These are phyloP conservation scores for Gilbertella persicaria DNA, from an alignment of 371 early-diverging fungal genomes.

Conservation along the genomic window DNA sequence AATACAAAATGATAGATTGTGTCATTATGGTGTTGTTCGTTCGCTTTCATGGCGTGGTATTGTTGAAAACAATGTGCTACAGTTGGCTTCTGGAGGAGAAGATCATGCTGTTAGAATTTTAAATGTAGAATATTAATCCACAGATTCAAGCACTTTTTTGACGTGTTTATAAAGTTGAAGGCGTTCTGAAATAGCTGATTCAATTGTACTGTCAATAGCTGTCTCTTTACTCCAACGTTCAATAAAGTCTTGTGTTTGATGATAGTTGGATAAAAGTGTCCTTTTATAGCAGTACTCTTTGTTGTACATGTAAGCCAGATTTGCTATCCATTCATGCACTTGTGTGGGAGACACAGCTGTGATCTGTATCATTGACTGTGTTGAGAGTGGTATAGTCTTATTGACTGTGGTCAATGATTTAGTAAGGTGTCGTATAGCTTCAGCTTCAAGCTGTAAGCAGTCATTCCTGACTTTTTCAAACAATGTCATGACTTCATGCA, in stretches of 20 bases:
- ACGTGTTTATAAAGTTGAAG: constrained; percentile 25
- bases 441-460: constrained; percentile 12
- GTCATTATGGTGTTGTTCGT: constrained; percentile 67
- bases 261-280: constrained; percentile 3
- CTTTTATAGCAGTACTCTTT: constrained; percentile 22
- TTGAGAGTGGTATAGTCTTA: constrained; percentile 18
- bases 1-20: constrained; percentile 32
- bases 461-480: constrained; percentile 8
- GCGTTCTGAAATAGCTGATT: constrained; percentile 21
- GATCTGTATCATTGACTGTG: constrained; percentile 21
- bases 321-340: constrained; percentile 13
- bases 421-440: constrained; percentile 11
- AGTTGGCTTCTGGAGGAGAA: constrained; percentile 71
- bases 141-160: constrained; percentile 27
- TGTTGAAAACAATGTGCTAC: constrained; percentile 30
- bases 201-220: constrained; percentile 11
- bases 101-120: constrained; percentile 78
- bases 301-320: constrained; percentile 12
- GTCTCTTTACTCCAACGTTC: constrained; percentile 23
- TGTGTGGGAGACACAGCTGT: constrained; percentile 19
- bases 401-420: neutral
- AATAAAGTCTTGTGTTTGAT: constrained; percentile 10
- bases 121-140: constrained; percentile 43
- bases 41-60: constrained; percentile 63
- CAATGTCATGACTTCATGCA: neutral